Evolutionary conservation across 2,329 filamentous ascomycete genomes (phyloP).

Genomic region (Fusarium aywerte): DNA sequence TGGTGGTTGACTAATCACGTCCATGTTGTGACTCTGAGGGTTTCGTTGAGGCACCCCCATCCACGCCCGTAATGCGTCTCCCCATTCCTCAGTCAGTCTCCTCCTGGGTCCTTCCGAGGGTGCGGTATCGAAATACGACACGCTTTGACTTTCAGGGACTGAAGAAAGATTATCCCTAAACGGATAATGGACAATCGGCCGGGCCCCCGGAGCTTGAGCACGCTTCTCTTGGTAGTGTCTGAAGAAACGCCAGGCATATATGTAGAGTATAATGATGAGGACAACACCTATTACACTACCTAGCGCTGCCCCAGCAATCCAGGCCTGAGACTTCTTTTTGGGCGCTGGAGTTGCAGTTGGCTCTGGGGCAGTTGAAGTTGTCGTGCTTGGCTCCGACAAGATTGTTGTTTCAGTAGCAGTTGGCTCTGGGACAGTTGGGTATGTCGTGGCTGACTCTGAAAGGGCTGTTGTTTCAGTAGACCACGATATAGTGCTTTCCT

Average conservation of each 20-base stretch:
- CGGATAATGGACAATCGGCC: neutral
- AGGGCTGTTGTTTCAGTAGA: neutral
- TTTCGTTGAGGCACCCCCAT: neutral
- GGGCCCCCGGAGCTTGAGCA: neutral
- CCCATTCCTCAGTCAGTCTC: neutral
- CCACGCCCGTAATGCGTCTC: neutral
- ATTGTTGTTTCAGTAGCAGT: neutral
- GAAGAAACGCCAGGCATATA: neutral
- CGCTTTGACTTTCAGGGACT: neutral
- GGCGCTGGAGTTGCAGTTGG: neutral
- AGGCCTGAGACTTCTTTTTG: neutral
- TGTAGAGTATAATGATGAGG: neutral
- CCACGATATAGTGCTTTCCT: neutral
- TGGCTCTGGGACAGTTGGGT: neutral
- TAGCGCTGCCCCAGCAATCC: too few relatives aligned
- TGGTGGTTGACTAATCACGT: neutral
- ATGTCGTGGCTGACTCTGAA: neutral
- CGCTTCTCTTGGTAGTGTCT: neutral
- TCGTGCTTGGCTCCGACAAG: neutral
- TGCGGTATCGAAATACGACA: neutral
- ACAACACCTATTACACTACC: too few relatives aligned
- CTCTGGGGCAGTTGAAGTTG: neutral
- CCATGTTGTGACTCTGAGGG: neutral
- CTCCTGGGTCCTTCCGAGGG: neutral
- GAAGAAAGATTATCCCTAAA: neutral